A percentile compares a stretch with the other conserved stretches of the same genome.
These are phyloP conservation scores for Penicillium hesseltinei DNA, from an alignment of 2,329 filamentous ascomycete species.

Conservation along the genomic window DNA sequence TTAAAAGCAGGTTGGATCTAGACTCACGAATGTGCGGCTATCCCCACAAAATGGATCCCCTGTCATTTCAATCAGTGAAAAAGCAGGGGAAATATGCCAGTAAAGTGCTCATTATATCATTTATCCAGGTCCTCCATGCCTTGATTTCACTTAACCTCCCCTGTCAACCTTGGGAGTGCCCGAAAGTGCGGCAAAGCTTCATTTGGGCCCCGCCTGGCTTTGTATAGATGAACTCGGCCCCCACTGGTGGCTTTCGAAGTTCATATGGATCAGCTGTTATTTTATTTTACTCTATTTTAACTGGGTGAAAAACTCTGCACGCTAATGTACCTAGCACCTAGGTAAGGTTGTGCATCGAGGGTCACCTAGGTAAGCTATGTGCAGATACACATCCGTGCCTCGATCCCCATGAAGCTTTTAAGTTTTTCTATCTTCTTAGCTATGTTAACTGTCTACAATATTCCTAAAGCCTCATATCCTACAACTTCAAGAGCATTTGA, in stretches of 20 bases:
- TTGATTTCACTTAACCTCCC: background rate
- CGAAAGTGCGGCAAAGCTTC: background rate
- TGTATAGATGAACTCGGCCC: conserved; percentile 1
- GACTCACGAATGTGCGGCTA: background rate
- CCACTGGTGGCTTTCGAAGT: background rate
- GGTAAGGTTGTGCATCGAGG: background rate
- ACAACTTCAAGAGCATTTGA: background rate
- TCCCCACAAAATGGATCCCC: background rate
- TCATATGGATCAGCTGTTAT: background rate
- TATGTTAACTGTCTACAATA: background rate
- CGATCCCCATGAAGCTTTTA: background rate
- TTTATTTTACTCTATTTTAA: background rate
- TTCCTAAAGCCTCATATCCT: background rate
- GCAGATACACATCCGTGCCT: background rate
- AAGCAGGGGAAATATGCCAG: background rate
- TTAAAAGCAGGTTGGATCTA: background rate
- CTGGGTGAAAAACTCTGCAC: background rate
- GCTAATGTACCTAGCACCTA: background rate
- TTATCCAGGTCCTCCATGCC: background rate
- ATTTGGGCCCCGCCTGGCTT: background rate
- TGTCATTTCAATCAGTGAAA: background rate
- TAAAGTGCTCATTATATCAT: background rate
- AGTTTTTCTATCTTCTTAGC: background rate
- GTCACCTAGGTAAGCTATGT: background rate
- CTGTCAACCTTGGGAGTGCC: background rate